phyloP scores from a whole-genome alignment of 108 stramenopile genomes.

The Pseudonitzschia multiseries region DNA sequence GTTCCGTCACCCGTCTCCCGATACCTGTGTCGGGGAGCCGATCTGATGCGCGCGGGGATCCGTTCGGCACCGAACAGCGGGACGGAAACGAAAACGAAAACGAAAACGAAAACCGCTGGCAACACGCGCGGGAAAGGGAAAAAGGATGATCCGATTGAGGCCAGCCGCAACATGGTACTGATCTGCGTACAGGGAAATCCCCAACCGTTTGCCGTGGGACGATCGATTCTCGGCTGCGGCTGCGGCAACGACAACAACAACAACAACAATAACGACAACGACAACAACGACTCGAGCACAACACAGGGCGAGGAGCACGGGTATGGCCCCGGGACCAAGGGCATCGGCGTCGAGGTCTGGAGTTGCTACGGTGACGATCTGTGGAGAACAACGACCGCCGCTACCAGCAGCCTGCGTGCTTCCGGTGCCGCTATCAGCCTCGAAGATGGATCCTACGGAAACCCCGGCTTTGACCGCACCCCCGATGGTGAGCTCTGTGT shows the following conservation, averaged over 20 bases:
- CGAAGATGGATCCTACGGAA: constrained; percentile 79
- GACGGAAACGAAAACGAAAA: background rate
- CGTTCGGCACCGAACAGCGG: constrained; percentile 35
- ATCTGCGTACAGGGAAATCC: constrained; percentile 65
- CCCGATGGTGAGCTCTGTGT: constrained; percentile 46
- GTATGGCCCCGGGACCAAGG: constrained; percentile 61
- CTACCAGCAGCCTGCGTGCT: constrained; percentile 3
- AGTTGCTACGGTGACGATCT: constrained; percentile 85
- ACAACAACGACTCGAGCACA: constrained; percentile 6
- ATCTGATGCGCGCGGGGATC: constrained; percentile 83
- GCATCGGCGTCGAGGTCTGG: constrained; percentile 65
- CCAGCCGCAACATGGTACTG: constrained; percentile 40
- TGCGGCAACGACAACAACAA: constrained; percentile 11
- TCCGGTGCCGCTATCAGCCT: constrained; percentile 31
- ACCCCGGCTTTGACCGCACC: constrained; percentile 57
- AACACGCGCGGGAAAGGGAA: constrained; percentile 3
- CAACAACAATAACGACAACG: no score
- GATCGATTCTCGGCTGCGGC: constrained; percentile 13
- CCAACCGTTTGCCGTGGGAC: constrained; percentile 74
- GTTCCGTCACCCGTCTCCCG: constrained; percentile 57
- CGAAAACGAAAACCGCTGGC: background rate
- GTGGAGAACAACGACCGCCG: constrained; percentile 49
- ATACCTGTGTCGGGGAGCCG: constrained; percentile 80
- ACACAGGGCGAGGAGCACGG: background rate
- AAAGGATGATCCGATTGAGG: background rate